Evolutionary conservation across 768 basidiomycete species (phyloP), one percentile per base, ranked within the genome.

Genomic region (Calvatia gigantea): DNA sequence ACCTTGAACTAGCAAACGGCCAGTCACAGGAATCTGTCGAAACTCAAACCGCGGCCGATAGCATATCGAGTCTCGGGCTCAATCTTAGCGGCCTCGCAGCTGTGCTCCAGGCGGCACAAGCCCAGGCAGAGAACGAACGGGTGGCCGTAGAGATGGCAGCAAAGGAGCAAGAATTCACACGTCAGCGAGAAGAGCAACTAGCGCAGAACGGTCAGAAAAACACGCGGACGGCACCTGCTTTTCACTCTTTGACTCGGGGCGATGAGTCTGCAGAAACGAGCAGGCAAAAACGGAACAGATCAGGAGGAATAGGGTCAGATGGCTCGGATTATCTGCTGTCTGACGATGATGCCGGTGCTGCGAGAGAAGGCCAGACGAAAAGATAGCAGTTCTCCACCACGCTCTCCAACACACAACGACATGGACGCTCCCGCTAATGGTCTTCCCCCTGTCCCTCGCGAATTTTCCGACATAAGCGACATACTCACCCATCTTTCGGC

Each of bases 61-160:
- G 60, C 51, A 70, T 75, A 38, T 61, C 72, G 8, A 75, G 77
- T 45, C 69, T 86, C n/a, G 77, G 78, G 32, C 70, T 87, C 41
- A 81, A 79, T 62, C 67, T 89, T 38, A 81, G 75, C 59, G 80
- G 83, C 3, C 79, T 92, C 45, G 88, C 86, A n/a, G 89, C 88
- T 45, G 86, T 90, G 60, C 73, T 91, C 28, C 87, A 91, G 59
- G 89, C 87, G 51, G 90, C 86, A 7, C 86, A 89, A 47, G 83
- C 83, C 3, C 84, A 81, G 37, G 78, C 76, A 28, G 78, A 79
- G 58, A 74, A 74, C 39, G 78, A 77, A 51, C 78, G 76, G 28
- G 54, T 55, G 9, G 54, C 45, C 27, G 54, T 56, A 56, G 73
- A 73, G 43, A 68, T 79, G 46, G 69, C 78, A 32, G 72, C 73